Evolutionary conservation across 1,284 basidiomycete genomes (phyloP).

Genomic region (Sanguinoderma infundibulare): DNA sequence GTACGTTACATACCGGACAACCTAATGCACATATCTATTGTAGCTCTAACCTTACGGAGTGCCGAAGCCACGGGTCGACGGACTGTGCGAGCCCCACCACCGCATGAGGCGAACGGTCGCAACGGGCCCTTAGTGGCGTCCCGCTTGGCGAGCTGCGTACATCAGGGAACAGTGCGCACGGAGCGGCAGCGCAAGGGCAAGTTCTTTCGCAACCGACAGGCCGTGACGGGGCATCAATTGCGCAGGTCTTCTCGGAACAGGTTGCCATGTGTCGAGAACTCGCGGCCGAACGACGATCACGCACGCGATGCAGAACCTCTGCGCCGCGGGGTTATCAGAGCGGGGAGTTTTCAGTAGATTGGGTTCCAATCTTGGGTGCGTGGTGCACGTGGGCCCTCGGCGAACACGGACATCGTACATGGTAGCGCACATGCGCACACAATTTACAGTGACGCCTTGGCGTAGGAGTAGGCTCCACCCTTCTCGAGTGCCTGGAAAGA

Average conservation of each 20-base stretch:
- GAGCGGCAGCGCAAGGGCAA: no score
- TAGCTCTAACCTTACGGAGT: constrained; percentile 4
- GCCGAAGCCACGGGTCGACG: not conserved
- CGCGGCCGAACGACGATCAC: not conserved
- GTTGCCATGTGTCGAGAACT: constrained; percentile 4
- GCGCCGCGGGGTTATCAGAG: not conserved
- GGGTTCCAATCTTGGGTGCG: not conserved
- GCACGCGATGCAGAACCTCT: not conserved
- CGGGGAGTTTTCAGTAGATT: not conserved
- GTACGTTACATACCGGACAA: constrained; percentile 12
- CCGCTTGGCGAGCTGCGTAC: not conserved
- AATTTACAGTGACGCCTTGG: constrained; percentile 15
- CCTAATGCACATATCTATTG: constrained; percentile 17
- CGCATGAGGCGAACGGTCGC: not conserved
- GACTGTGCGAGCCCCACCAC: not conserved
- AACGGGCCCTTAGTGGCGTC: not conserved
- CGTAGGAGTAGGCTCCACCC: constrained; percentile 40
- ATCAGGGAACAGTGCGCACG: not conserved
- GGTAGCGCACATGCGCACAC: not conserved
- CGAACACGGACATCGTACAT: not conserved
- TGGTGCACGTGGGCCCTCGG: not conserved
- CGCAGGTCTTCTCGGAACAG: not conserved
- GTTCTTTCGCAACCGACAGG: not conserved
- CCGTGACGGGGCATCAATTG: not conserved
- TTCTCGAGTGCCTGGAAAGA: constrained; percentile 37